A percentile compares a stretch with the other conserved stretches of the same genome.
Evolutionary conservation across 768 basidiomycete genomes (phyloP).

Genomic region (Boletus huronensis): DNA sequence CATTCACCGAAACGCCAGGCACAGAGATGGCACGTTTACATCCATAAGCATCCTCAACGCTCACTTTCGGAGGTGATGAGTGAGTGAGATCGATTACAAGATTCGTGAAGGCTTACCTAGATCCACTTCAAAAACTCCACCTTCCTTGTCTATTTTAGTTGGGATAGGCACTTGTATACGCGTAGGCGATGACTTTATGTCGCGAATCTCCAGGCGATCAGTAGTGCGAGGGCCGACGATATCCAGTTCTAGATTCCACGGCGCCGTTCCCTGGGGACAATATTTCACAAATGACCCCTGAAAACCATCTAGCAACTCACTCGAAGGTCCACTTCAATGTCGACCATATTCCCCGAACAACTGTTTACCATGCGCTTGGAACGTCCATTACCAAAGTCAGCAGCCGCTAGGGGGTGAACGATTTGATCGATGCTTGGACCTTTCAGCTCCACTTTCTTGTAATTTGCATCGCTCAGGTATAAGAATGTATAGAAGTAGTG

Average conservation of each 20-base stretch:
- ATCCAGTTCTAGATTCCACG: conserved; percentile 85
- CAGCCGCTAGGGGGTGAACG: conserved; percentile 85
- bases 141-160: conserved; percentile 55
- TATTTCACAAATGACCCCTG: neutral
- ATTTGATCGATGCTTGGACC: conserved; percentile 81
- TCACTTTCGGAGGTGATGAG: conserved; percentile 44
- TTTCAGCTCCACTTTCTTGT: conserved; percentile 68
- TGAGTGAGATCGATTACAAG: conserved; percentile 1
- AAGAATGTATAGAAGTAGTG: conserved; percentile 83
- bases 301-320: conserved; percentile 39
- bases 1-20: conserved; percentile 80
- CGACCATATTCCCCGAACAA: conserved; percentile 74
- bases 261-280: conserved; percentile 68
- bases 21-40: conserved; percentile 76
- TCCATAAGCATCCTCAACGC: conserved; percentile 83
- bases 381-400: conserved; percentile 55
- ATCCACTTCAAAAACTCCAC: conserved; percentile 78
- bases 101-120: conserved; percentile 46
- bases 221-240: conserved; percentile 70
- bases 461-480: conserved; percentile 79
- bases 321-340: conserved; percentile 76
- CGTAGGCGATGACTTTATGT: conserved; percentile 53
- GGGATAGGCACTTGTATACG: conserved; percentile 68
- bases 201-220: conserved; percentile 52
- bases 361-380: conserved; percentile 61